phyloP scores from a whole-genome alignment of 2,329 filamentous ascomycete genomes.

The Xylariaceae sp. region DNA sequence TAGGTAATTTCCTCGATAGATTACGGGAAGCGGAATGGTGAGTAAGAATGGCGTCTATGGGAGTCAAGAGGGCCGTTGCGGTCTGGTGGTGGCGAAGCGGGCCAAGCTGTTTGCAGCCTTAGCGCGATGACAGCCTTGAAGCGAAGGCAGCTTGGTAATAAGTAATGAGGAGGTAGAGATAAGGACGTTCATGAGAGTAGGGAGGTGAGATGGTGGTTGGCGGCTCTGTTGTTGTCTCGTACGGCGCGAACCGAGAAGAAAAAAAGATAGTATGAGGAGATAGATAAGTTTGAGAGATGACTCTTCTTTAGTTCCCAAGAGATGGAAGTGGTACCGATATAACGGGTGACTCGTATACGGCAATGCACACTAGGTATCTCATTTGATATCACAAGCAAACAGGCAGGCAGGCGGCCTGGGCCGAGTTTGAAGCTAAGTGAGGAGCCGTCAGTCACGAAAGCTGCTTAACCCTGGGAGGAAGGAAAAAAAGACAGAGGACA shows the following conservation, averaged over 20 bases:
- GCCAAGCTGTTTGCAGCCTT: not conserved
- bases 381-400: not conserved
- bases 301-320: not conserved
- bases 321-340: not conserved
- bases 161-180: too few species aligned
- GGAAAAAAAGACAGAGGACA: not conserved
- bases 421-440: not conserved
- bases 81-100: conserved; percentile 4
- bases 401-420: not conserved
- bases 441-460: not conserved
- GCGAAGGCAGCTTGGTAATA: too few species aligned
- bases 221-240: too few species aligned
- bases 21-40: conserved; percentile 8
- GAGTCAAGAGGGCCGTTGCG: not conserved
- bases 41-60: conserved; percentile 3
- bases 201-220: too few species aligned
- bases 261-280: not conserved
- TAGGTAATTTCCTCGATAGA: conserved; percentile 1
- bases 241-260: too few species aligned
- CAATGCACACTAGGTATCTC: not conserved
- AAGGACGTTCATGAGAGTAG: too few species aligned
- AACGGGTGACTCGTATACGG: not conserved
- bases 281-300: not conserved
- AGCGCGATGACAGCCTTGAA: not conserved
- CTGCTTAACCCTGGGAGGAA: not conserved